These are phyloP conservation scores for Alternaria sp. DNA, from an alignment of 2,329 filamentous ascomycete genomes.

Conservation along the genomic window DNA sequence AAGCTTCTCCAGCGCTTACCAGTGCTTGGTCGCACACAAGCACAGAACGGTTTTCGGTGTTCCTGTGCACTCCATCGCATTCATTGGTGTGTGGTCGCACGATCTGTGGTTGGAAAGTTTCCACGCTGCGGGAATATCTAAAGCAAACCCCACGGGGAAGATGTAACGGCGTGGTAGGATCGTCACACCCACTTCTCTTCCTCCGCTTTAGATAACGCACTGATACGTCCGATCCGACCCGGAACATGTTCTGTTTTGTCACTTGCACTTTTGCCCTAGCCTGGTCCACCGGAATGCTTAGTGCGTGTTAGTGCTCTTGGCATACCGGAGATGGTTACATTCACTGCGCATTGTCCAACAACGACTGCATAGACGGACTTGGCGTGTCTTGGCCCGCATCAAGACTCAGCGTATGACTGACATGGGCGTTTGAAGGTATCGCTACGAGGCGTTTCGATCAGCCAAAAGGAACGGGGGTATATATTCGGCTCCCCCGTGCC, in stretches of 20 bases:
- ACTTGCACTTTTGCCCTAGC: conserved; percentile 28
- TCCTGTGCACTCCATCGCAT: conserved; percentile 1
- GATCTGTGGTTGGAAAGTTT: conserved; percentile 9
- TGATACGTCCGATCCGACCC: conserved; percentile 29
- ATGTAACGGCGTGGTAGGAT: conserved; percentile 25
- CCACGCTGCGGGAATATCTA: conserved; percentile 13
- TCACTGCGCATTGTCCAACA: conserved; percentile 23
- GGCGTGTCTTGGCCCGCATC: conserved; percentile 45
- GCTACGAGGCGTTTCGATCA: conserved; percentile 21
- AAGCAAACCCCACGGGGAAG: conserved; percentile 38
- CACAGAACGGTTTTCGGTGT: conserved; percentile 10
- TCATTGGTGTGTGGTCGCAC: conserved; percentile 1
- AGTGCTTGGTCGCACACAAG: conserved; percentile 30
- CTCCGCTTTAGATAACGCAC: conserved; percentile 13
- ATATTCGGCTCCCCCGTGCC: conserved; percentile 28
- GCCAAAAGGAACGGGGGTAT: conserved; percentile 26
- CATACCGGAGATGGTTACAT: conserved; percentile 38
- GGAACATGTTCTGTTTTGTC: conserved; percentile 26
- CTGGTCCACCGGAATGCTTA: conserved; percentile 36
- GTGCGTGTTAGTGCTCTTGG: conserved; percentile 39
- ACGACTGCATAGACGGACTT: conserved; percentile 38
- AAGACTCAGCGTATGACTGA: conserved; percentile 33
- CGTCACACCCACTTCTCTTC: conserved; percentile 27
- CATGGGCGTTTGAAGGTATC: conserved; percentile 27
- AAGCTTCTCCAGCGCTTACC: conserved; percentile 38